Evolutionary conservation across 140 eudicot genomes (phyloP), one percentile per base, ranked within the genome.

Genomic region (Stevia rebaudiana): DNA sequence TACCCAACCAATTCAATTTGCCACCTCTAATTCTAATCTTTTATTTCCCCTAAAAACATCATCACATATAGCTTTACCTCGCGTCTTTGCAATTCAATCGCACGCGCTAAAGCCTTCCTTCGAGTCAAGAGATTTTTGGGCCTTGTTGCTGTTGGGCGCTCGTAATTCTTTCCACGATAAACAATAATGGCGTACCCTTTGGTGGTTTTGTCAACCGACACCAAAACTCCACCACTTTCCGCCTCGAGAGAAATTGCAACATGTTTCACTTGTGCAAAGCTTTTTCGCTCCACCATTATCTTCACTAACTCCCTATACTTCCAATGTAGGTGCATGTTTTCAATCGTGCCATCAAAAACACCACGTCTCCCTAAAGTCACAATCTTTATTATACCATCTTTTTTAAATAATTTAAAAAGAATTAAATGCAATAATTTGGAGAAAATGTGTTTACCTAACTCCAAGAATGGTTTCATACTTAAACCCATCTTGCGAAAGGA

Each of bases 281-380:
- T 81, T 62, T 86, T 94, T 35, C 94, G 51, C 23, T 83, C 85
- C 59, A 88, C 95, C 44, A 94, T 69, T 39, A 94, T 79, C 70
- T 94, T 94, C 30, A 88, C 99, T 37, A 88, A 58, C 81, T 94
- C 99, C 2, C 99, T 80, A 73, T 81, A 85, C 79, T 83, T 94
- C 99, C 99, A 94, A 65, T 85, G 97, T 50, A 94, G 68, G 74
- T 94, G 99, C 89, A 94, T 88, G 65, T 94, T 94, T 59, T 94
- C 95, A 37, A 94, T 74, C 23, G 89, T 94, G 11, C 97, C 99
- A 72, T 82, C 95, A 50, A 94, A 94, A 25, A 94, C 57, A n/a
- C 86, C 96, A 31, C 97, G 75, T 68, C 95, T 86, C 71, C 98
- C 96, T 92, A 69, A 78, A 0, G 15, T 8, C 37, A n/a, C 46